Evolutionary conservation across 352 stramenopile genomes (phyloP).

Genomic region (Aphanomyces stellatus): DNA sequence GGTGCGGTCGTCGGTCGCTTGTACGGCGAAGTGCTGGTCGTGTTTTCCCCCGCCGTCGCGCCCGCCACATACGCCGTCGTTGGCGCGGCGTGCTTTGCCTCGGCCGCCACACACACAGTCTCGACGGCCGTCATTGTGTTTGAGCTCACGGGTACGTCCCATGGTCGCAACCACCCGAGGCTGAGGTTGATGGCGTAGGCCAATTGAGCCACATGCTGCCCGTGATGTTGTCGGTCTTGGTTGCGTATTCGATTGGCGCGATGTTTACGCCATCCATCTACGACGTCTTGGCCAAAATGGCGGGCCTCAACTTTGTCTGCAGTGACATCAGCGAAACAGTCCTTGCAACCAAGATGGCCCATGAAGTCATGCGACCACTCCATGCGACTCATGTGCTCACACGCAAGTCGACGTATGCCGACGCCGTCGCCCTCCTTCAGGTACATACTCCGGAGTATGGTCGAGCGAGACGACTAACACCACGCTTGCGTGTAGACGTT

Average conservation of each 20-base stretch:
- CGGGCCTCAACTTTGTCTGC: conserved; percentile 66
- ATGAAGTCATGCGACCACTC: conserved; percentile 54
- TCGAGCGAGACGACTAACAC: conserved; percentile 47
- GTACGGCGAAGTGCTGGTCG: conserved; percentile 71
- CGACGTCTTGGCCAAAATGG: conserved; percentile 72
- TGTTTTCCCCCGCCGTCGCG: conserved; percentile 62
- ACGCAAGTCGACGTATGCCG: conserved; percentile 59
- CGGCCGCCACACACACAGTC: conserved; percentile 85
- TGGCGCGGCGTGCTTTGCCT: conserved; percentile 84
- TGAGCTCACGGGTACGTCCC: conserved; percentile 43
- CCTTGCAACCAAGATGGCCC: conserved; percentile 51
- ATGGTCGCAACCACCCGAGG: not conserved
- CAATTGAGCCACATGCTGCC: conserved; percentile 78
- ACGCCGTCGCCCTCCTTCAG: conserved; percentile 45
- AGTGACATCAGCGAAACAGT: conserved; percentile 75
- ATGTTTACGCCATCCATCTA: conserved; percentile 79
- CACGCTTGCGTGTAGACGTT: no score
- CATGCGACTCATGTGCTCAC: conserved; percentile 58
- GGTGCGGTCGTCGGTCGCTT: conserved; percentile 60
- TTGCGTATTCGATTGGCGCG: conserved; percentile 70
- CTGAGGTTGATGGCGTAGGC: conserved; percentile 1
- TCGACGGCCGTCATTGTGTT: conserved; percentile 85
- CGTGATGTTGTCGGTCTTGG: conserved; percentile 71
- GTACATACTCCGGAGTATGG: conserved; percentile 31
- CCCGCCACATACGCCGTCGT: conserved; percentile 85